Percentiles rank a stretch among this genome's conserved stretches.
These are phyloP conservation scores for Hemisphaericaspora xylofermentans DNA, from an alignment of 1,139 yeast species.

Conservation along the genomic window DNA sequence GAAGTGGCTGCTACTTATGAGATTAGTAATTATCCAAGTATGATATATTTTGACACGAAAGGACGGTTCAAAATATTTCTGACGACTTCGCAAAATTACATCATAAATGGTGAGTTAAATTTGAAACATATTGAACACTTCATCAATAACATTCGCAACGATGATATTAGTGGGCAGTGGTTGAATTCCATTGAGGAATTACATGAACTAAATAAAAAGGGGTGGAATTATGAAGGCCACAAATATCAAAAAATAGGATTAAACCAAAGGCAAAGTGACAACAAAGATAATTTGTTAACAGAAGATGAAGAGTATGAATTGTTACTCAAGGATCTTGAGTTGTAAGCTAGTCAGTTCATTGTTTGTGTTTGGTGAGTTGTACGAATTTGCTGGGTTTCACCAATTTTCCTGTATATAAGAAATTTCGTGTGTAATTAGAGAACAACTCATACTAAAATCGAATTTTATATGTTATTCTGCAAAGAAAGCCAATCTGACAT, in stretches of 20 bases:
- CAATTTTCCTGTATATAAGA: constrained; percentile 12
- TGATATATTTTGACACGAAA: constrained; percentile 24
- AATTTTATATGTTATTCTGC: neutral
- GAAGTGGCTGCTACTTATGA: constrained; percentile 24
- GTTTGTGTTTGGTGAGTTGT: too few species aligned
- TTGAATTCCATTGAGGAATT: constrained; percentile 14
- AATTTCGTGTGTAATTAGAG: too few species aligned
- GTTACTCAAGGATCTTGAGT: constrained; percentile 14
- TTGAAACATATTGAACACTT: constrained; percentile 23
- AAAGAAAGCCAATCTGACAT: neutral
- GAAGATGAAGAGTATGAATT: constrained; percentile 11
- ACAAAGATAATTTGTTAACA: neutral
- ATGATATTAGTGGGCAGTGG: constrained; percentile 21
- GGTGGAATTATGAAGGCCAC: constrained; percentile 1
- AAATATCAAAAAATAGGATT: constrained; percentile 3
- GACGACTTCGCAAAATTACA: constrained; percentile 27
- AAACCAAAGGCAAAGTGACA: constrained; percentile 5
- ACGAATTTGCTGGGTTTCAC: neutral
- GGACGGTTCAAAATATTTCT: constrained; percentile 25
- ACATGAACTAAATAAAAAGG: constrained; percentile 9
- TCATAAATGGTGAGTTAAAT: constrained; percentile 20
- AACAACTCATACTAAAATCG: constrained; percentile 1
- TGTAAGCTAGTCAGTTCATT: too few species aligned
- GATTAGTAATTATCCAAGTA: constrained; percentile 37
- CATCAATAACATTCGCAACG: constrained; percentile 18